Base-by-base conservation (phyloP, 1,284 basidiomycete genomes). In the Cryptococcus maquisensis region DNA sequence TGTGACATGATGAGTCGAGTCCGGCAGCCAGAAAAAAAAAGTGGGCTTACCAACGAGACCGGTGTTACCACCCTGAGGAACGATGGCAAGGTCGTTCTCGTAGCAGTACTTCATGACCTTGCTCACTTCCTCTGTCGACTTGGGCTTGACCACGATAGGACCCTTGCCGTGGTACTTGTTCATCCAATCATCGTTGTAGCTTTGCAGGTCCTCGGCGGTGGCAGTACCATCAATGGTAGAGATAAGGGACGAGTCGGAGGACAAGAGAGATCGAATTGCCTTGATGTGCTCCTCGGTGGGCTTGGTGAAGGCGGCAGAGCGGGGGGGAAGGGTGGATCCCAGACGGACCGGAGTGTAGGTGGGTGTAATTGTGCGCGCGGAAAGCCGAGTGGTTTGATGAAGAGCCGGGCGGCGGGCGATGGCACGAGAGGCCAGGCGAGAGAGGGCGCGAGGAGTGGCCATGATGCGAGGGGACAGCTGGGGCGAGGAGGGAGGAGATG, bases 41-140 rank as follows among this genome's bases (percentile, higher is more conserved):
- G 28, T 21, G 16, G 1, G 71, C 78, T 52, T 49, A 79, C 77
- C 82, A 26, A 98, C 96, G 10, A 99, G 82, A 21, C 96, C 96
- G 0, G 96, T 99, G 78, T 98, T 99, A 28, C 96, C 96, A 48
- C 96, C 95, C 76, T 99, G 96, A 1, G 96, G 96, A 1, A 97
- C 93, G 47, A 98, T 83, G 20, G 87, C 86, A 49, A 97, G 88
- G 51, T 83, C 81, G 51, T 84, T 81, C 56, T 86, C 80, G 64
- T 86, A 84, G 76, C 92, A 96, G 79, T 86, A 89, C 72, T 85
- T 86, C 68, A 96, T 79, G 48, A 98, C 87, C 60, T 87, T 80
- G 67, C 88, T 87, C 67, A 98, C 91, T 77, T 98, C 86, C 62
- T 88, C 78, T 0, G 90, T 90, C 1, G 87, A 86, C 68, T 86